Conservation (phyloP, 2,329 filamentous ascomycete genomes). For the Fusarium subtropicale region DNA sequence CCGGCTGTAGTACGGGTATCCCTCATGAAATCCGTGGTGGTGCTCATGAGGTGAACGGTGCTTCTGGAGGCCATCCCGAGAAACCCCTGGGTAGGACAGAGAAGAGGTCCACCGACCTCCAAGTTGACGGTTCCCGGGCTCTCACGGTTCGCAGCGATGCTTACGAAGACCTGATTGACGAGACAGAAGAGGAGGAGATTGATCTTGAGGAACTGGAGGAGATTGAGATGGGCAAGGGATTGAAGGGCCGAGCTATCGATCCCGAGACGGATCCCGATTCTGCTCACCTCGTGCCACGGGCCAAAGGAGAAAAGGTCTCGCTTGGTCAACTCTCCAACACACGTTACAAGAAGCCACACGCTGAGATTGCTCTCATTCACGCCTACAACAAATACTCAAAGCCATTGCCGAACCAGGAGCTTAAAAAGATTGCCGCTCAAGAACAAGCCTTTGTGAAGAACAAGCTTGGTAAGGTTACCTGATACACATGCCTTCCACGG, state of each 20-base stretch:
- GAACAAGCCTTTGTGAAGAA: slow-evolving; percentile 36
- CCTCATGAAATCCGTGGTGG: slow-evolving; percentile 25
- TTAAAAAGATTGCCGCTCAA: slow-evolving; percentile 43
- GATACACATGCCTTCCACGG: rapidly evolving
- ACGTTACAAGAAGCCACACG: slow-evolving; percentile 51
- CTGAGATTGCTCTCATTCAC: slow-evolving; percentile 45
- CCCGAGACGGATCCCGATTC: slow-evolving; percentile 6
- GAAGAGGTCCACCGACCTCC: neutral
- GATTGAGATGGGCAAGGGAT: neutral
- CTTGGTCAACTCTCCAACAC: slow-evolving; percentile 53
- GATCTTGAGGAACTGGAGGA: slow-evolving; percentile 16
- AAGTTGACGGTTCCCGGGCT: neutral
- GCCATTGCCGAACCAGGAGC: slow-evolving; percentile 43
- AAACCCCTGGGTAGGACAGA: neutral
- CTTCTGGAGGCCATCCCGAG: neutral
- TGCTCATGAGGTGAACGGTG: slow-evolving; percentile 10
- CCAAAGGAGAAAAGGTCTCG: slow-evolving; percentile 42
- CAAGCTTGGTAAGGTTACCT: slow-evolving; percentile 38
- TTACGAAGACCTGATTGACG: slow-evolving; percentile 7
- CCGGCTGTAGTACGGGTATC: slow-evolving; percentile 28
- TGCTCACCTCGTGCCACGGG: slow-evolving; percentile 15
- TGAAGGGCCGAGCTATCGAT: slow-evolving; percentile 12
- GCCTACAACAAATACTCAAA: slow-evolving; percentile 55
- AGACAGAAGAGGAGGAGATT: neutral
- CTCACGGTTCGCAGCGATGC: slow-evolving; percentile 4